A percentile compares a stretch with the other conserved stretches of the same genome.
phyloP scores from a whole-genome alignment of 352 stramenopile species.

The Hyaloperonospora brassicae region DNA sequence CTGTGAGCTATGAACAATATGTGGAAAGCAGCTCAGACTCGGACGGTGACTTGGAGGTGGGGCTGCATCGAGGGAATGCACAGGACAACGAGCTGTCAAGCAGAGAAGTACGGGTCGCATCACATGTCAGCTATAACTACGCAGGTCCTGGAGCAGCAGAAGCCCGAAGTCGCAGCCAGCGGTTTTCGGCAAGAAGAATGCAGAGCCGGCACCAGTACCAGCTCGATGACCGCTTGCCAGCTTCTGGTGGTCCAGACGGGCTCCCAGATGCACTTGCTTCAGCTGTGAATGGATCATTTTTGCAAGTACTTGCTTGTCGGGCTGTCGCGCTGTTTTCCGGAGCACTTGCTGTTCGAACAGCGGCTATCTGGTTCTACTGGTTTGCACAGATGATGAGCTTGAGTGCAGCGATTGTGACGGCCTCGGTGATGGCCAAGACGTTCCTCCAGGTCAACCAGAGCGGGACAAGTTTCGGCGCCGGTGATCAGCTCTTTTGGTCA shows the following conservation, averaged over 20 bases:
- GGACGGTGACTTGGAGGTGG: constrained; percentile 19
- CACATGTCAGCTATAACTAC: constrained; percentile 12
- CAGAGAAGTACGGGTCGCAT: background rate
- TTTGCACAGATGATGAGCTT: constrained; percentile 19
- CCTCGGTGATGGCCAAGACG: constrained; percentile 24
- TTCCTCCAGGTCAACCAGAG: constrained; percentile 20
- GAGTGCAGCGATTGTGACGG: constrained; percentile 17
- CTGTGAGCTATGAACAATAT: constrained; percentile 22
- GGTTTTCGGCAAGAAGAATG: constrained; percentile 20
- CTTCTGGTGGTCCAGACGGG: no score
- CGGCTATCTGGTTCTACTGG: constrained; percentile 44
- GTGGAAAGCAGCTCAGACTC: constrained; percentile 21
- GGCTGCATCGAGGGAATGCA: constrained; percentile 4
- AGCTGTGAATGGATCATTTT: constrained; percentile 27
- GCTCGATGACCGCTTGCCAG: constrained; percentile 12
- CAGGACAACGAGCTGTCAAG: constrained; percentile 6
- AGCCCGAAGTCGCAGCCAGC: constrained; percentile 17
- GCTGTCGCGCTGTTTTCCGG: constrained; percentile 35
- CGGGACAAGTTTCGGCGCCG: constrained; percentile 6
- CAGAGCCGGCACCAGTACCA: constrained; percentile 16
- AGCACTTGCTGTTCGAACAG: constrained; percentile 31
- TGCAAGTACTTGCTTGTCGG: constrained; percentile 31
- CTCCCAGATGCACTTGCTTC: constrained; percentile 18
- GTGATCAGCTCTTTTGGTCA: constrained; percentile 33
- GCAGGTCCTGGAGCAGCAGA: constrained; percentile 6